phyloP scores from a whole-genome alignment of 257 asterid species.

The Gentiana macrophylla region DNA sequence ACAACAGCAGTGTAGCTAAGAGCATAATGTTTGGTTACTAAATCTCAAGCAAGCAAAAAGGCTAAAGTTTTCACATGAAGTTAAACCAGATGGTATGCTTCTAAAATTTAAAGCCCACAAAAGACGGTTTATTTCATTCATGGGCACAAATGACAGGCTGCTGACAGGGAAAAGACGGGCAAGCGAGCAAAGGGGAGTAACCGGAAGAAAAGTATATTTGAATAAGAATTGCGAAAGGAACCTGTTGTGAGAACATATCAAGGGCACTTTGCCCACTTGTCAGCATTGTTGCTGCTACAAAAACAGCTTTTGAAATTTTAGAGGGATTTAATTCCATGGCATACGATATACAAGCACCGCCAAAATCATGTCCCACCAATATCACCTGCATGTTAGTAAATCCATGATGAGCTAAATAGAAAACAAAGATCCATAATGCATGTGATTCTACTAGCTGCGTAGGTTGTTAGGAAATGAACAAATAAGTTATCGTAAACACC shows the following conservation, averaged over 20 bases:
- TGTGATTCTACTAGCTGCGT: no score
- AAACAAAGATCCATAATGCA: constrained; percentile 7
- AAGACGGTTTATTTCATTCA: no score
- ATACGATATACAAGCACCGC: constrained; percentile 89
- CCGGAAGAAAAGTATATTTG: neutral
- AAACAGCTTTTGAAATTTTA: constrained; percentile 79
- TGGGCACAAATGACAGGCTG: neutral
- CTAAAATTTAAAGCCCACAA: no score
- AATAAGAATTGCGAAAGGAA: constrained; percentile 4
- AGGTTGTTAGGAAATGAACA: neutral
- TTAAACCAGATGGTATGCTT: no score
- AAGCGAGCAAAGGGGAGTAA: no score
- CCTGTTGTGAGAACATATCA: constrained; percentile 88
- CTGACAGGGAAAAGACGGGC: neutral
- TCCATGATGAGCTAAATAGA: neutral
- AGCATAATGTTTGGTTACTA: no score
- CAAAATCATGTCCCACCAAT: constrained; percentile 96
- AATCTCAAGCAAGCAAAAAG: no score
- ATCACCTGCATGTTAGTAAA: constrained; percentile 50
- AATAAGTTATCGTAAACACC: no score
- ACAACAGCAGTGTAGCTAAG: no score
- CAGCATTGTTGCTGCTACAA: constrained; percentile 88
- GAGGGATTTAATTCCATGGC: constrained; percentile 72
- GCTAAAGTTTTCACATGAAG: no score
- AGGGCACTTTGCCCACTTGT: constrained; percentile 77